Conservation (phyloP, 75 land plant species). For the Isoetes taiwanensis region DNA sequence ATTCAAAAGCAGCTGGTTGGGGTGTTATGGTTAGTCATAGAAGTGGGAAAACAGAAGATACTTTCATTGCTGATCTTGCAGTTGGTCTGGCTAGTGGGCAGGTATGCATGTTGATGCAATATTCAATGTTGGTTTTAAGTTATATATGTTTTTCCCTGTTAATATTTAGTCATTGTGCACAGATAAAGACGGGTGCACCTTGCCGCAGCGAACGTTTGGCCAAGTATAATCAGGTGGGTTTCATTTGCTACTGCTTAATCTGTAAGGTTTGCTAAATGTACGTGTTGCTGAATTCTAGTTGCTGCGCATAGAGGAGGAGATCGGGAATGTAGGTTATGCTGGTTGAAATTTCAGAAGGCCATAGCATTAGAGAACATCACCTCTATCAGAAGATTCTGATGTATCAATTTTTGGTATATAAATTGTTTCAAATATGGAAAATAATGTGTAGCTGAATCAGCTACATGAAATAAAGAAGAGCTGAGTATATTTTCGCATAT, state of each 20-base stretch:
- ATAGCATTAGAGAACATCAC: no score
- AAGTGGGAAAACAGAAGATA: slow-evolving; percentile 1
- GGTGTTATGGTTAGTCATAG: neutral
- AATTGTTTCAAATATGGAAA: no score
- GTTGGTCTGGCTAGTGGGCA: neutral
- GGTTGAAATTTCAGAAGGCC: slow-evolving; percentile 78
- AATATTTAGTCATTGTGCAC: no score
- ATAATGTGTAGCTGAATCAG: no score
- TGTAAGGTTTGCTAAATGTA: no score
- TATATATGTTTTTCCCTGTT: no score
- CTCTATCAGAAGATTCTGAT: no score
- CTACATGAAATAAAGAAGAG: no score
- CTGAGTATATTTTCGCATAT: no score
- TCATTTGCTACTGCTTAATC: no score
- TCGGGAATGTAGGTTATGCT: slow-evolving; percentile 81
- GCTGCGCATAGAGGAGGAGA: slow-evolving; percentile 92
- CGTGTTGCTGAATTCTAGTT: slow-evolving; percentile 40
- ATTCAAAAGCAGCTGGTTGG: neutral
- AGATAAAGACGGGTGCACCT: slow-evolving; percentile 4
- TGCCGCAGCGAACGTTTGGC: slow-evolving; percentile 7
- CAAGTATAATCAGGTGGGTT: slow-evolving; percentile 5
- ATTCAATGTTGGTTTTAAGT: no score
- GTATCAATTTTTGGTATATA: no score
- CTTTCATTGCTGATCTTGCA: slow-evolving; percentile 5
- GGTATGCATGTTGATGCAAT: neutral